phyloP scores from a whole-genome alignment of 345 rosid species.

The Excoecaria agallocha region DNA sequence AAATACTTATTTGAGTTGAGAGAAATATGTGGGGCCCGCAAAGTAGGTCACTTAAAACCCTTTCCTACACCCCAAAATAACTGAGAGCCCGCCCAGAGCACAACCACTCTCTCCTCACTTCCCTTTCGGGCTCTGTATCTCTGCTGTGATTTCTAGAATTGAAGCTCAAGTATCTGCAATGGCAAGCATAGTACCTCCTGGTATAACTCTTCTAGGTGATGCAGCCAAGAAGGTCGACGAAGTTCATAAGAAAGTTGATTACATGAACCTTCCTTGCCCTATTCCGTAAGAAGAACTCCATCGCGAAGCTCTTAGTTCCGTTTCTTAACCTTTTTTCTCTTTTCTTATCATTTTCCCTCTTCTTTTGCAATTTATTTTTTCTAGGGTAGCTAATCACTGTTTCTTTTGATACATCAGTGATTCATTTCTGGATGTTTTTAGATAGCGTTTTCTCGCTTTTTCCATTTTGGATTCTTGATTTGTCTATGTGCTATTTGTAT shows the following conservation, averaged over 20 bases:
- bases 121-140: background rate
- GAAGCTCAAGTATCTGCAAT: constrained; percentile 30
- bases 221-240: constrained; percentile 28
- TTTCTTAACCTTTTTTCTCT: background rate
- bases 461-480: background rate
- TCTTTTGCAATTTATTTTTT: background rate
- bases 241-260: constrained; percentile 59
- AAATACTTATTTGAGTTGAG: too few species aligned
- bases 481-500: background rate
- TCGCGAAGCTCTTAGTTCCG: constrained; percentile 83
- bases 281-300: constrained; percentile 88
- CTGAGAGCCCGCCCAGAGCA: background rate
- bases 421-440: background rate
- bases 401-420: background rate
- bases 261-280: constrained; percentile 80
- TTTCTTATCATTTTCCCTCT: background rate
- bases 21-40: too few species aligned
- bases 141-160: background rate
- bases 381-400: background rate
- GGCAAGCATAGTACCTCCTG: constrained; percentile 55
- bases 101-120: background rate
- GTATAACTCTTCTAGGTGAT: constrained; percentile 29
- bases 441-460: background rate
- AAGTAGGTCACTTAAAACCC: constrained; percentile 15
- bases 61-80: constrained; percentile 6